A percentile compares a stretch with the other conserved stretches of the same genome.
Evolutionary conservation across 176 grass and related monocot species (phyloP).

Genomic region (Eleusine indica): DNA sequence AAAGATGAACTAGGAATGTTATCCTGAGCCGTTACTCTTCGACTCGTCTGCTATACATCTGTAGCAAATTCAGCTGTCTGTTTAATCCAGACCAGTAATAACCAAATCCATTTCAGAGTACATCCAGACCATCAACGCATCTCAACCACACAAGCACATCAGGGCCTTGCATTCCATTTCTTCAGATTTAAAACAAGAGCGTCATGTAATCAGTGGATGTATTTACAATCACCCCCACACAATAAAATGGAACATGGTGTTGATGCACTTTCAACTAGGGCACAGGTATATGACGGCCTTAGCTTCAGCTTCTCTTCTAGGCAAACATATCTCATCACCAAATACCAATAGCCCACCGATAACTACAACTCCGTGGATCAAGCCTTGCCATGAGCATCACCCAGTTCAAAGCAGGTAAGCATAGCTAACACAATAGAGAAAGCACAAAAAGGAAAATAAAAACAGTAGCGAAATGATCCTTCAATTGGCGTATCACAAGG

Average conservation of each 20-base stretch:
- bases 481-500: constrained; percentile 34
- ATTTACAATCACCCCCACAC: constrained; percentile 39
- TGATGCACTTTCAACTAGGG: neutral
- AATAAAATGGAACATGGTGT: neutral
- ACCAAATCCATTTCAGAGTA: neutral
- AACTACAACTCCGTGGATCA: constrained; percentile 1
- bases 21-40: no score
- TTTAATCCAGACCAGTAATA: neutral
- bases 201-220: constrained; percentile 23
- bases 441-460: neutral
- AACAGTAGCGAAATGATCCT: constrained; percentile 3
- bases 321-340: neutral
- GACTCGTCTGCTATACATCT: neutral
- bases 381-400: constrained; percentile 3
- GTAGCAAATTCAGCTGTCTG: neutral
- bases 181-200: constrained; percentile 8
- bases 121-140: neutral
- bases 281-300: neutral
- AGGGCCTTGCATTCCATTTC: neutral
- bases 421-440: constrained; percentile 36
- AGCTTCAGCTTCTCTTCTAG: neutral
- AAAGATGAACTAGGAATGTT: no score
- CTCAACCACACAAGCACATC: neutral
- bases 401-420: neutral
- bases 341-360: neutral